phyloP scores from a whole-genome alignment of 1,284 basidiomycete species.

The Boletus semigastroideus region DNA sequence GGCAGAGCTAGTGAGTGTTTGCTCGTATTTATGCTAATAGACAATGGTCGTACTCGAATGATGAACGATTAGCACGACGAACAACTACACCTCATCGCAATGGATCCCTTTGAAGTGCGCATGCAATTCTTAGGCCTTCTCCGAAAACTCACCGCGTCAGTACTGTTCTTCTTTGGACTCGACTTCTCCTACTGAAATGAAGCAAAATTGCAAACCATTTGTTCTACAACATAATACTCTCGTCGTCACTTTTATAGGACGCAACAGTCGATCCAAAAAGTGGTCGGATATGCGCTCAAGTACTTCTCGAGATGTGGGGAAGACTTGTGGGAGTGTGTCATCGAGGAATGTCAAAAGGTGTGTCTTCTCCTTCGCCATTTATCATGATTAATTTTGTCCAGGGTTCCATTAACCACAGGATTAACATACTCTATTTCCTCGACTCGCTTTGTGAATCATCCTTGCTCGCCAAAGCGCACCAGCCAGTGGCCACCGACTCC shows the following conservation, averaged over 20 bases:
- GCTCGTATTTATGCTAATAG: too few species aligned
- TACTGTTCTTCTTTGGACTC: constrained; percentile 15
- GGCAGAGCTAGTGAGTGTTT: too few species aligned
- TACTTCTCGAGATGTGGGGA: constrained; percentile 82
- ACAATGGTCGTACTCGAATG: too few species aligned
- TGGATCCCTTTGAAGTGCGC: constrained; percentile 90
- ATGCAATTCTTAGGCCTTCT: constrained; percentile 80
- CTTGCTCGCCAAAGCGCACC: constrained; percentile 59
- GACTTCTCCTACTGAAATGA: not conserved
- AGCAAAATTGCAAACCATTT: too few species aligned
- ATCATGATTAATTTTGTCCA: too few species aligned
- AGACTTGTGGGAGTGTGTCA: constrained; percentile 85
- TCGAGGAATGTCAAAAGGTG: constrained; percentile 65
- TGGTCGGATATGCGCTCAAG: constrained; percentile 84
- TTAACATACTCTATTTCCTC: constrained; percentile 91
- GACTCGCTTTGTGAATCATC: constrained; percentile 85
- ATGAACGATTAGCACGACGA: too few species aligned
- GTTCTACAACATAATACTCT: not conserved
- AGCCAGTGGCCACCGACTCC: constrained; percentile 15
- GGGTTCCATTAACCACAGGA: constrained; percentile 84
- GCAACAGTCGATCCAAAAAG: constrained; percentile 88
- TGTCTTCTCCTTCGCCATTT: constrained; percentile 12
- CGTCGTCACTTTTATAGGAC: constrained; percentile 44
- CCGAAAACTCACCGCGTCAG: constrained; percentile 77
- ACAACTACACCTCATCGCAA: not conserved